Percentiles rank a stretch among this genome's conserved stretches.
Evolutionary conservation across 2,329 filamentous ascomycete genomes (phyloP).

Genomic region (Aureobasidium sp.): DNA sequence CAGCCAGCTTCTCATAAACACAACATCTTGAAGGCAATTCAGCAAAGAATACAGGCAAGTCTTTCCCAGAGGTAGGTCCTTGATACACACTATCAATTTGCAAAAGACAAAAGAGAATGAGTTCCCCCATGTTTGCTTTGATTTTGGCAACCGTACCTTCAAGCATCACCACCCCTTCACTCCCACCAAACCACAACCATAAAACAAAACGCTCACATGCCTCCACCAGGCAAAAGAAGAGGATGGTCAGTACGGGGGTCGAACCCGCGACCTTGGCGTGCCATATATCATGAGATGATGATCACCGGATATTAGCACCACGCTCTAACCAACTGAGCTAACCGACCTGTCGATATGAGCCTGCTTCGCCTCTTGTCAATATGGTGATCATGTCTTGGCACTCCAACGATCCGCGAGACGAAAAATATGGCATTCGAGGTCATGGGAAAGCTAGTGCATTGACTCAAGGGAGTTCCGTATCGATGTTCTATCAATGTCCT

Average conservation of each 20-base stretch:
- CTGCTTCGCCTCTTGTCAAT: no score
- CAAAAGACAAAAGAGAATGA: not conserved
- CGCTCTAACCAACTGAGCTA: constrained; percentile 13
- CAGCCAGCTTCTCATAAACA: not conserved
- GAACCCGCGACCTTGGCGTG: constrained; percentile 9
- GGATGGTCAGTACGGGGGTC: constrained; percentile 4
- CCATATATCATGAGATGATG: not conserved
- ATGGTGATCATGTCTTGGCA: no score
- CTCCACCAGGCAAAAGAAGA: not conserved
- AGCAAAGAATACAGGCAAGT: not conserved
- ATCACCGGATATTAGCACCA: constrained; percentile 1
- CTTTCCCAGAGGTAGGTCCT: not conserved
- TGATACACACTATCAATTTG: not conserved
- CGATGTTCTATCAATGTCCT: no score
- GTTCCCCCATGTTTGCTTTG: not conserved
- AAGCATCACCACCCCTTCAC: not conserved
- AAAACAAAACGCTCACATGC: no score
- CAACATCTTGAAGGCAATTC: not conserved
- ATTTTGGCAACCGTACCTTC: not conserved
- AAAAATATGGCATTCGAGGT: no score
- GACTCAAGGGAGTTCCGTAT: no score
- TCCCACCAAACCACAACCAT: not conserved
- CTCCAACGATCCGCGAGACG: no score
- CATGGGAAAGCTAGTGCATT: no score
- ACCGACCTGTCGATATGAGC: not conserved